Conservation (phyloP, 352 stramenopile genomes). For the Globisporangium rhizosaccharum region DNA sequence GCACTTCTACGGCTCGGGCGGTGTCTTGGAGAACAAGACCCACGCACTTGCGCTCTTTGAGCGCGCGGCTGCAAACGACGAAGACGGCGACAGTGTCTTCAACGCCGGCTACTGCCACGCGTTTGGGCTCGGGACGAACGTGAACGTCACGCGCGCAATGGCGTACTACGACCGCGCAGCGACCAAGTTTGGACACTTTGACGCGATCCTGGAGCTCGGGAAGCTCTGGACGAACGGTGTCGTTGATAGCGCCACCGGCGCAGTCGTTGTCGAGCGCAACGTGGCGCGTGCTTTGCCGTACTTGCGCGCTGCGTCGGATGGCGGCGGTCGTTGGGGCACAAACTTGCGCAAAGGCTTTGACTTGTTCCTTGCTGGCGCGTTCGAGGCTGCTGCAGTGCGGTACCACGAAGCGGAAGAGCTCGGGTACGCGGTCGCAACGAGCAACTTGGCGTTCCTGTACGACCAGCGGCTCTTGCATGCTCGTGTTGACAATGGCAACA, state of each 20-base stretch:
- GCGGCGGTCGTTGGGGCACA: conserved; percentile 60
- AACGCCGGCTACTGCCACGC: conserved; percentile 85
- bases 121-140: conserved; percentile 44
- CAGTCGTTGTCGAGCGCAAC: conserved; percentile 21
- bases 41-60: conserved; percentile 81
- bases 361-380: conserved; percentile 38
- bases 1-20: conserved; percentile 77
- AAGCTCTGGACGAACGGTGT: conserved; percentile 45
- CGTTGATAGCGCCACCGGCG: not conserved
- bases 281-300: conserved; percentile 31
- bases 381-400: conserved; percentile 31
- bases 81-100: conserved; percentile 88
- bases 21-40: conserved; percentile 68
- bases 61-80: conserved; percentile 58
- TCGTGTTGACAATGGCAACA: conserved; percentile 3
- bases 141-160: conserved; percentile 54
- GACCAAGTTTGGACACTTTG: conserved; percentile 79
- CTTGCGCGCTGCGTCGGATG: conserved; percentile 52
- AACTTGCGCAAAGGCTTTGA: conserved; percentile 61
- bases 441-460: conserved; percentile 77
- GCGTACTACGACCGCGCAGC: conserved; percentile 57
- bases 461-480: conserved; percentile 37
- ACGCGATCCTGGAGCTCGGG: conserved; percentile 71
- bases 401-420: conserved; percentile 68
- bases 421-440: conserved; percentile 55